A percentile compares a stretch with the other conserved stretches of the same genome.
Evolutionary conservation across 306 rosid species (phyloP).

Genomic region (Prunus persica): DNA sequence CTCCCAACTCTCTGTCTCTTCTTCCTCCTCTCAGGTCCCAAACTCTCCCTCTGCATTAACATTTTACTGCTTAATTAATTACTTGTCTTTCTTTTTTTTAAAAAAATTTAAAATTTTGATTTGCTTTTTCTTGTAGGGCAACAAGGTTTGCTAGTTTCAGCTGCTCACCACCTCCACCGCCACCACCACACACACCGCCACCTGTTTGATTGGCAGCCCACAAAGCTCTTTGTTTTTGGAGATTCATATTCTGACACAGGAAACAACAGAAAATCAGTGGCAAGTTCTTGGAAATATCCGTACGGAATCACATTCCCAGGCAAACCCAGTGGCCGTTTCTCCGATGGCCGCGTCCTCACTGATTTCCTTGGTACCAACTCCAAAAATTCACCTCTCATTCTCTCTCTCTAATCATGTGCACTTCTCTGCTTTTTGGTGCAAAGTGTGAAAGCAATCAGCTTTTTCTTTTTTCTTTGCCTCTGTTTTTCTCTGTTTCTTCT

Average conservation of each 20-base stretch:
- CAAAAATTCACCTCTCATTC: background rate
- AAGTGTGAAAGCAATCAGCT: slow-evolving; percentile 20
- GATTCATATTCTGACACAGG: slow-evolving; percentile 55
- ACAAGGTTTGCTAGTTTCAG: slow-evolving; percentile 6
- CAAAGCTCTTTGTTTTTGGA: slow-evolving; percentile 48
- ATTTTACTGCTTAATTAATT: background rate
- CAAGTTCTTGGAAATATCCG: slow-evolving; percentile 45
- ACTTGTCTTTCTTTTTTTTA: background rate
- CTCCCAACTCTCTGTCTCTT: slow-evolving; percentile 21
- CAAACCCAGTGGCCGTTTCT: slow-evolving; percentile 54
- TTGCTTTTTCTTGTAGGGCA: background rate
- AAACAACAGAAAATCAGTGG: slow-evolving; percentile 36
- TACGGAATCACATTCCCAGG: slow-evolving; percentile 59
- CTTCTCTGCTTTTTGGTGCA: background rate
- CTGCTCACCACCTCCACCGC: background rate
- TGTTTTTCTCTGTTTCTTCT: background rate
- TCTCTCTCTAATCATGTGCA: slow-evolving; percentile 1
- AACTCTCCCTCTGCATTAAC: background rate
- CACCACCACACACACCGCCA: background rate
- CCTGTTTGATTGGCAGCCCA: slow-evolving; percentile 25
- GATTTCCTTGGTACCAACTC: slow-evolving; percentile 39
- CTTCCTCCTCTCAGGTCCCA: slow-evolving; percentile 1
- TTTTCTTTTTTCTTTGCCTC: slow-evolving; percentile 7
- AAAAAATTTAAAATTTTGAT: too few species aligned
- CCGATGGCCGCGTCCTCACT: slow-evolving; percentile 56